Conservation (phyloP, 192 early-diverging fungal genomes). For the Geosiphon pyriformis region DNA sequence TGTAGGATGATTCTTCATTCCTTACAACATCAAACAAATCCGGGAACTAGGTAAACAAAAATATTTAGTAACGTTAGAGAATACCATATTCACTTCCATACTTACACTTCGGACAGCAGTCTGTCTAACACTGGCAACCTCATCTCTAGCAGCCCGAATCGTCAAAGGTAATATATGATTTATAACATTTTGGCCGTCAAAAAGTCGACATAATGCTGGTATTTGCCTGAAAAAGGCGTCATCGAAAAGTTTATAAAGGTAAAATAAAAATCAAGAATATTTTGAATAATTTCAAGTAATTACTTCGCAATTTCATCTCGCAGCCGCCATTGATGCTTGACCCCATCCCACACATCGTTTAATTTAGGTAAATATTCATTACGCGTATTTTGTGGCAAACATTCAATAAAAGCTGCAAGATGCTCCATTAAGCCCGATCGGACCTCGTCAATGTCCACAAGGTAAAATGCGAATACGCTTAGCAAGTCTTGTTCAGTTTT, state of each 20-base stretch:
- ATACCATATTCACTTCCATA: slow-evolving; percentile 26
- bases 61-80: slow-evolving; percentile 19
- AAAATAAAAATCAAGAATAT: too few species aligned
- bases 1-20: slow-evolving; percentile 2
- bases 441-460: slow-evolving; percentile 56
- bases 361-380: slow-evolving; percentile 62
- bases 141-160: slow-evolving; percentile 49
- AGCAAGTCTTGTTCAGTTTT: slow-evolving; percentile 49
- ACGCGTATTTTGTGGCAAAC: slow-evolving; percentile 53
- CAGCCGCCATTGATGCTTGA: slow-evolving; percentile 62
- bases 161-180: slow-evolving; percentile 62
- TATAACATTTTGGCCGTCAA: slow-evolving; percentile 54
- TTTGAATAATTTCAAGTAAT: too few species aligned
- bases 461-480: slow-evolving; percentile 45
- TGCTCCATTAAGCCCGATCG: slow-evolving; percentile 65
- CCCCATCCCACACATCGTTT: slow-evolving; percentile 60
- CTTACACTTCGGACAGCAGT: slow-evolving; percentile 45
- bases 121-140: slow-evolving; percentile 48
- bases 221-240: slow-evolving; percentile 40
- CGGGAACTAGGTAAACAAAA: slow-evolving; percentile 29
- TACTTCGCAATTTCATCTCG: slow-evolving; percentile 59
- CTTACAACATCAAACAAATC: slow-evolving; percentile 34
- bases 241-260: neutral
- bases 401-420: slow-evolving; percentile 59
- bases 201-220: slow-evolving; percentile 54